Conservation (phyloP, 1,284 basidiomycete species). For the Volvariella surrecta region DNA sequence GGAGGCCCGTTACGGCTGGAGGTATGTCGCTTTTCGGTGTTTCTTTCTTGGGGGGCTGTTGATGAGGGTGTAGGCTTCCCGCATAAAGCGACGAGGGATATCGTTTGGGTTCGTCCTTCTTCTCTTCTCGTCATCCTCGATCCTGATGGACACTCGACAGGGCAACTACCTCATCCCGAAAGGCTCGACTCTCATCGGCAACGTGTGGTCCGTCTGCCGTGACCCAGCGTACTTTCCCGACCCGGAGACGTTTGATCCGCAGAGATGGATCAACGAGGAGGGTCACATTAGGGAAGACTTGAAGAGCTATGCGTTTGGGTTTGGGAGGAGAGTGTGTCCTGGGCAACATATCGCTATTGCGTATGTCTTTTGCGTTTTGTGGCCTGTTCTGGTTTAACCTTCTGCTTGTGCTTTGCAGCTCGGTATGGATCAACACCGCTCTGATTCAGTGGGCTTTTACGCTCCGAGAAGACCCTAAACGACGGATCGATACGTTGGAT, state of each 20-base stretch:
- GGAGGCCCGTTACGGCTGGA: conserved; percentile 51
- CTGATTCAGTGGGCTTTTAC: conserved; percentile 54
- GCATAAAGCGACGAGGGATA: conserved; percentile 49
- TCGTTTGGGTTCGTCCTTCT: conserved; percentile 39
- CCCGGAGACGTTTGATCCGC: conserved; percentile 49
- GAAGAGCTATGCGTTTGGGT: conserved; percentile 46
- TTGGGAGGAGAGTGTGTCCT: conserved; percentile 53
- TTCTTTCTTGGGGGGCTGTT: background rate
- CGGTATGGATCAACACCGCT: conserved; percentile 50
- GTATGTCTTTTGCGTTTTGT: conserved; percentile 20
- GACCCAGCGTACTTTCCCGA: conserved; percentile 51
- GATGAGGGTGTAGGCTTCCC: conserved; percentile 30
- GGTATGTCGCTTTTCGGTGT: conserved; percentile 20
- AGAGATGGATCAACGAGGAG: conserved; percentile 43
- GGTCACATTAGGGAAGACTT: conserved; percentile 43
- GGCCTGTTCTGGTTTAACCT: background rate
- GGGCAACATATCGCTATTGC: conserved; percentile 49
- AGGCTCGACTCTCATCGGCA: conserved; percentile 50
- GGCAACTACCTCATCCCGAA: conserved; percentile 47
- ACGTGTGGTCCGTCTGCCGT: conserved; percentile 52
- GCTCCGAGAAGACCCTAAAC: conserved; percentile 33
- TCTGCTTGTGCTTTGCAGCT: conserved; percentile 22
- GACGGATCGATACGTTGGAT: conserved; percentile 46
- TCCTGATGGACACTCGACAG: conserved; percentile 24
- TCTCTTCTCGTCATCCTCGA: background rate